These are phyloP conservation scores for Dimocarpus longan DNA, from an alignment of 345 rosid species.

Conservation along the genomic window DNA sequence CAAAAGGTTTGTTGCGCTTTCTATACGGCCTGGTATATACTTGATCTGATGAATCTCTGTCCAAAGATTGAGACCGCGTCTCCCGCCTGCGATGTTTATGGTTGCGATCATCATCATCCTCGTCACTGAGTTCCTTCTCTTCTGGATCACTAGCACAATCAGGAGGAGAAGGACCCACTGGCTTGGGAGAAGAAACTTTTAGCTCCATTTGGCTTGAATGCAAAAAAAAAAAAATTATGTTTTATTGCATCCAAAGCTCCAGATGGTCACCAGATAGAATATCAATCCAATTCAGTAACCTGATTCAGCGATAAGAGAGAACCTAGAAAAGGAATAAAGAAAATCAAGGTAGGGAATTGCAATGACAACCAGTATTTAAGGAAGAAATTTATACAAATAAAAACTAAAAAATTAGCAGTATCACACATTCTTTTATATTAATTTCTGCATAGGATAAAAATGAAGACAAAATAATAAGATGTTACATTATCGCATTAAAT, in stretches of 20 bases:
- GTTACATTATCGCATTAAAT: not conserved
- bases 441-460: not conserved
- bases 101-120: constrained; percentile 97
- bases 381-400: not conserved
- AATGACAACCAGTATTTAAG: not conserved
- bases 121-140: constrained; percentile 95
- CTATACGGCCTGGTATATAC: constrained; percentile 61
- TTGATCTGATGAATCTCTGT: constrained; percentile 65
- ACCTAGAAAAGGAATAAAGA: constrained; percentile 27
- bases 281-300: constrained; percentile 12
- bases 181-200: constrained; percentile 71
- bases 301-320: constrained; percentile 17
- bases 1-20: constrained; percentile 62
- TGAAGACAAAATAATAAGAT: constrained; percentile 3
- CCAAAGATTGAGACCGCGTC: constrained; percentile 66
- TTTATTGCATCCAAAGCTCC: constrained; percentile 25
- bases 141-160: constrained; percentile 77
- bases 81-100: constrained; percentile 92
- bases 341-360: constrained; percentile 10
- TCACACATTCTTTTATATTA: not conserved
- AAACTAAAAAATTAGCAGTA: constrained; percentile 3
- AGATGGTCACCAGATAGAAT: constrained; percentile 23
- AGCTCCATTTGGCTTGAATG: constrained; percentile 54
- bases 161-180: constrained; percentile 58
- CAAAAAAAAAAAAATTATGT: constrained; percentile 12